Evolutionary conservation across 805 yeast species (phyloP), one percentile per base, ranked within the genome.

Genomic region (Wickerhamomyces mucosus): DNA sequence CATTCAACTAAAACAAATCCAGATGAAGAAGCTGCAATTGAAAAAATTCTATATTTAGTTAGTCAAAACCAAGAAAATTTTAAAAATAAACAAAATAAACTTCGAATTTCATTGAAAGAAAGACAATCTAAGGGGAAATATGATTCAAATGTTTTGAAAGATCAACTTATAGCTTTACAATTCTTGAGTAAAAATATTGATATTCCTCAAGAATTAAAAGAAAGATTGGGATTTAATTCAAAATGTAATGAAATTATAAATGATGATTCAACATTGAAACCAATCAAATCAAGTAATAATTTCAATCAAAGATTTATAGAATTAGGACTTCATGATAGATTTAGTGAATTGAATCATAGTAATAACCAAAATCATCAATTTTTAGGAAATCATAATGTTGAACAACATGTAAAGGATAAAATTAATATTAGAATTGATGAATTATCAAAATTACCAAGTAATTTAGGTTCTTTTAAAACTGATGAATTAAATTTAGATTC

Each of bases 381-480:
- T 64, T 82, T 3, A 19, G 59, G 61, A 26, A 33, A 35, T 1
- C 51, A 57, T 20, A 55, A 60, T 32, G 58, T 68, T 6, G 92
- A 82, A 53, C 62, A 62, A 26, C 53, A 65, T 7, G 64, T 80
- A 10, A 55, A 69, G 5, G 53, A 65, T 15, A 75, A 74, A 37
- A 68, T 81, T 14, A 62, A 71, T 6, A 63, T 65, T 30, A 65
- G 89, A 51, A 58, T 80, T 12, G 51, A 58, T 17, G 79, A 77
- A 40, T 55, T 82, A 37, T 86, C 79, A 50, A 63, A 55, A 31
- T 46, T 81, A 12, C 92, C 94, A 3, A 71, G 81, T 4, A 79
- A 77, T 43, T 45, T 82, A 31, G 89, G 88, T 17, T 65, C 83
- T 3, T 74, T 62, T 33, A 55, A 63, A 12, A 39, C 53, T 22